Base-by-base conservation (phyloP, 805 yeast species). In the Myxozyma vanderwaltii region DNA sequence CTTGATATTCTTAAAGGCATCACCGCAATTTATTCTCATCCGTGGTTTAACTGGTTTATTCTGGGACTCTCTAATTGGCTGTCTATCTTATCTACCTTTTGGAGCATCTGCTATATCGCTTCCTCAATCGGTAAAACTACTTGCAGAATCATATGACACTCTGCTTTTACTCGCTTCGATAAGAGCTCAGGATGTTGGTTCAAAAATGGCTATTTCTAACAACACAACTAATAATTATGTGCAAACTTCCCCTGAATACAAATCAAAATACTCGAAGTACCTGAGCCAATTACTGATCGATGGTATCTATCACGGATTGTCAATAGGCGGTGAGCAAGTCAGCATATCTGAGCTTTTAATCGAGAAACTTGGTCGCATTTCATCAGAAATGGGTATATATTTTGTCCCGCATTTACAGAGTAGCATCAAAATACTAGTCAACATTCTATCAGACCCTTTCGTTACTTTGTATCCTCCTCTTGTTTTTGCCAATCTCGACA, bases 41-140 rank as follows among this genome's bases (percentile, higher is more conserved):
- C 60, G 64, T n/a, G 65, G 65, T 5, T 41, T 61, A n/a, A 55
- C 58, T 1, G 54, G 48, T 4, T 31, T 61, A 10, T 61, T 61
- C 19, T 61, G 65, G 65, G 64, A 61, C n/a, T 44, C 63, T 8
- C 49, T 61, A 6, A 27, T 54, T 36, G 27, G 41, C 13, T 61
- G 63, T 36, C 36, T 61, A 10, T 29, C 64, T 8, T 61, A 50
- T 44, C 50, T 61, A 10, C 65, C 65, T 2, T 38, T 58, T n/a
- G 63, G 60, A n/a, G 31, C 60, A 26, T 58, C 63, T 10, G 21
- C 21, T 17, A 46, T 61, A 17, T 27, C 65, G 4, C 36, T 61
- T 6, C 26, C 48, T 2, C 60, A 59, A 19, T 58, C 63, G 0
- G 27, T 46, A 3, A 31, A n/a, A 4, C 52, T 61, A 1, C 51